A percentile compares a stretch with the other conserved stretches of the same genome.
phyloP scores from a whole-genome alignment of 2,329 filamentous ascomycete genomes.

The Davidsoniella eucalypti region DNA sequence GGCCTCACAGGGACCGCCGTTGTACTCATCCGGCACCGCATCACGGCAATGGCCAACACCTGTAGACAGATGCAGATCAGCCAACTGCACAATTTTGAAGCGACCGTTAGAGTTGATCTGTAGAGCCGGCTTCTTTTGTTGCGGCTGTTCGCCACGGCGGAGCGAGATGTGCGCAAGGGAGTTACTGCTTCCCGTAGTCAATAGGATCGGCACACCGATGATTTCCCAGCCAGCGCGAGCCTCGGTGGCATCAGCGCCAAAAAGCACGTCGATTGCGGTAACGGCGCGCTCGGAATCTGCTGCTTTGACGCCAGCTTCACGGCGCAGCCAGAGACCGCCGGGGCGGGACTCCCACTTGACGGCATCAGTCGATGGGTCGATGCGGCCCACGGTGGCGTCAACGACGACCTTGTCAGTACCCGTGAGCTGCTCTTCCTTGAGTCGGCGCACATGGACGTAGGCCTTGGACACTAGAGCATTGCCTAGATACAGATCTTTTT shows the following conservation, averaged over 20 bases:
- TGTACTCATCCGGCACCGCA: constrained; percentile 55
- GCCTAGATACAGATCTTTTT: constrained; percentile 76
- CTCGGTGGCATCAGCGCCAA: constrained; percentile 81
- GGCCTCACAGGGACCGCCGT: constrained; percentile 70
- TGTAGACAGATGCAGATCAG: constrained; percentile 88
- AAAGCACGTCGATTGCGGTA: constrained; percentile 72
- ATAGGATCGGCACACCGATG: constrained; percentile 53
- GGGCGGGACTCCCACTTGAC: constrained; percentile 61
- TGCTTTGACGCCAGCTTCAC: constrained; percentile 53
- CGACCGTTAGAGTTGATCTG: constrained; percentile 76
- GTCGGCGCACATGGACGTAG: constrained; percentile 67
- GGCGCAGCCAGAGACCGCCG: constrained; percentile 67
- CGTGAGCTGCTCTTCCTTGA: constrained; percentile 68
- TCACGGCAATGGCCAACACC: constrained; percentile 76
- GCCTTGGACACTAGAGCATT: constrained; percentile 58
- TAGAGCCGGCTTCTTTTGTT: constrained; percentile 47
- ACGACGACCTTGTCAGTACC: constrained; percentile 62
- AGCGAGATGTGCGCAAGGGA: constrained; percentile 63
- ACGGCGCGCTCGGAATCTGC: constrained; percentile 60
- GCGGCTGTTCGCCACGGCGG: constrained; percentile 39
- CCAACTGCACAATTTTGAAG: constrained; percentile 94
- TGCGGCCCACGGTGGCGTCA: constrained; percentile 57
- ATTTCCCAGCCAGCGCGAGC: constrained; percentile 74
- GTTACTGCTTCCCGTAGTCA: constrained; percentile 44
- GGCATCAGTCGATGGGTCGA: constrained; percentile 41